A percentile compares a stretch with the other conserved stretches of the same genome.
Evolutionary conservation across 371 early-diverging fungal species (phyloP).

Genomic region (Rhizopus delemar): DNA sequence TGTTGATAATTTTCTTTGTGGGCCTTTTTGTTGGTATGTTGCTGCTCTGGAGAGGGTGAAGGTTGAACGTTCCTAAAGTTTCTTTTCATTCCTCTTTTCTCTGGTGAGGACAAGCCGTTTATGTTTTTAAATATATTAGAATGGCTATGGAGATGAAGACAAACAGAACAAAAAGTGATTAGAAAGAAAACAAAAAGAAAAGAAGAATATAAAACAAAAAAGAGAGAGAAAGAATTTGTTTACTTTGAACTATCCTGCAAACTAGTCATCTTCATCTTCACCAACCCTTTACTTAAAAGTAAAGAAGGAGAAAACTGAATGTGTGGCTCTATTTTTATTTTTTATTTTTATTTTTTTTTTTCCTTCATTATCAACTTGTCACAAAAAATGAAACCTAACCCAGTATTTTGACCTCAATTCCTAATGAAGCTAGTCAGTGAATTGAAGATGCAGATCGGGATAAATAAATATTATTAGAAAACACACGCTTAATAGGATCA

Average conservation of each 20-base stretch:
- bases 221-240: neutral
- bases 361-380: neutral
- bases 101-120: neutral
- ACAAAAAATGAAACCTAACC: conserved; percentile 1
- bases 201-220: neutral
- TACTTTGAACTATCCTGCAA: conserved; percentile 2
- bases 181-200: neutral
- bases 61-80: neutral
- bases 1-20: conserved; percentile 3
- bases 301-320: neutral
- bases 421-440: neutral
- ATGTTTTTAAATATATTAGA: neutral
- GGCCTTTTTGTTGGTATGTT: neutral
- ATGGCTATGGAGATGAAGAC: neutral
- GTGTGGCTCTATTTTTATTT: no score
- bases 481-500: neutral
- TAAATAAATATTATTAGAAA: neutral
- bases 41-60: neutral
- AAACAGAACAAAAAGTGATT: neutral
- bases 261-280: neutral
- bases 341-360: no score
- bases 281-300: neutral
- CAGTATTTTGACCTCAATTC: neutral
- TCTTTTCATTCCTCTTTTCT: neutral
- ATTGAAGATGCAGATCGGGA: neutral